Conservation (phyloP, 129 eudicot genomes). For the Silybum marianum region DNA sequence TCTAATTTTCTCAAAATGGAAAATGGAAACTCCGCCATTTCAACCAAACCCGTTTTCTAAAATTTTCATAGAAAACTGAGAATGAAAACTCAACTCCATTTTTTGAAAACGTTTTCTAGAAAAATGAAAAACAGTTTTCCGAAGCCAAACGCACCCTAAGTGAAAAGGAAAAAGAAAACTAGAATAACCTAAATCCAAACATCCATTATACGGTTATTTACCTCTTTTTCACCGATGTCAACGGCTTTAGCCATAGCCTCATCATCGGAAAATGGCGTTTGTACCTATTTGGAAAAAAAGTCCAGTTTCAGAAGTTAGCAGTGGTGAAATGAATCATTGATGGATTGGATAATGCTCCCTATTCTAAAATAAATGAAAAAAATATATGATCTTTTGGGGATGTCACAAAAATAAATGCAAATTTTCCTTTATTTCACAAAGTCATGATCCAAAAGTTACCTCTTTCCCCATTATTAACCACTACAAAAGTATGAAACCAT, state of each 20-base stretch:
- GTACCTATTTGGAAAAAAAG: slow-evolving; percentile 36
- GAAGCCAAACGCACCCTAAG: too few species aligned
- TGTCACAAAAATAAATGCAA: background rate
- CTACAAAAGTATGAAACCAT: too few species aligned
- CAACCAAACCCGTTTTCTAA: too few species aligned
- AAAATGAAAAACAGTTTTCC: too few species aligned
- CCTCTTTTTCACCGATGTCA: slow-evolving; percentile 98
- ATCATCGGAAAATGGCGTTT: slow-evolving; percentile 50
- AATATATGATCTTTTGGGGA: background rate
- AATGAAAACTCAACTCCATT: too few species aligned
- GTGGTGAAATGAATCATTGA: background rate
- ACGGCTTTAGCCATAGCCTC: slow-evolving; percentile 98
- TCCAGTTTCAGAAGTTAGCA: slow-evolving; percentile 21
- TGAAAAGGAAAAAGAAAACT: background rate
- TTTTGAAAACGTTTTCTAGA: too few species aligned
- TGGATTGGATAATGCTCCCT: background rate
- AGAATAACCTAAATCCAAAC: background rate
- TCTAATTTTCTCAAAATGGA: too few species aligned
- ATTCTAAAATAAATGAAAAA: background rate
- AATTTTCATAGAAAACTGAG: too few species aligned
- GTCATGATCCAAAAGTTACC: too few species aligned
- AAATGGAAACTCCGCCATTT: too few species aligned
- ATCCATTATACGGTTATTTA: slow-evolving; percentile 31
- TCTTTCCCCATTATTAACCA: too few species aligned
- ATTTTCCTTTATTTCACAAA: background rate